Conservation (phyloP, 2,329 filamentous ascomycete species). For the Aspergillus sojae region DNA sequence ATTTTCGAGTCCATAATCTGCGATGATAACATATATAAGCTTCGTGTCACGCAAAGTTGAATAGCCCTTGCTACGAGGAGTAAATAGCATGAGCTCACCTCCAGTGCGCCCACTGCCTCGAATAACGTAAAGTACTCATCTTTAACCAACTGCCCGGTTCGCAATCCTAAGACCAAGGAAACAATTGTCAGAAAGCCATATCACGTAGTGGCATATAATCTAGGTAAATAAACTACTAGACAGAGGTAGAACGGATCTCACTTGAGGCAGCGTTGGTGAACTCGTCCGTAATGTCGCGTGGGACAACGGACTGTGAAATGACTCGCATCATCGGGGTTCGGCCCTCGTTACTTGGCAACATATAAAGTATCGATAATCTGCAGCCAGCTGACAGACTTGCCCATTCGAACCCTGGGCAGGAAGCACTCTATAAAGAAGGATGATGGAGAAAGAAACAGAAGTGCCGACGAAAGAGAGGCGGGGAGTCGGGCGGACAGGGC, state of each 20-base stretch:
- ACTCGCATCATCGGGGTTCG: slow-evolving; percentile 34
- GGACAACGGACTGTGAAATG: slow-evolving; percentile 40
- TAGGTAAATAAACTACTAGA: neutral
- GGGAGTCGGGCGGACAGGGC: slow-evolving; percentile 25
- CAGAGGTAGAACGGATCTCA: slow-evolving; percentile 28
- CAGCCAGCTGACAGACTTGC: slow-evolving; percentile 29
- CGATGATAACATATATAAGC: slow-evolving; percentile 19
- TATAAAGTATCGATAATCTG: slow-evolving; percentile 27
- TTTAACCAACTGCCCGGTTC: slow-evolving; percentile 83
- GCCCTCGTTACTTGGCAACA: slow-evolving; percentile 39
- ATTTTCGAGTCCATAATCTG: slow-evolving; percentile 99
- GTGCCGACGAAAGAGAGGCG: slow-evolving; percentile 22
- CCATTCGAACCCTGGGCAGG: slow-evolving; percentile 11
- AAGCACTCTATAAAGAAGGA: slow-evolving; percentile 5
- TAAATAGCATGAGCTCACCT: slow-evolving; percentile 46
- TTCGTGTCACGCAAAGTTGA: neutral
- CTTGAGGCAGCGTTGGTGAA: slow-evolving; percentile 57
- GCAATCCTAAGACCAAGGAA: slow-evolving; percentile 59
- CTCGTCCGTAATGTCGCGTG: slow-evolving; percentile 58
- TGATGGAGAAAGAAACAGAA: slow-evolving; percentile 12
- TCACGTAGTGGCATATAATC: neutral
- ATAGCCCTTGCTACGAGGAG: neutral
- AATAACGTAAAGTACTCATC: slow-evolving; percentile 94
- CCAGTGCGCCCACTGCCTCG: slow-evolving; percentile 80
- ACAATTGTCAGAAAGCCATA: slow-evolving; percentile 12